phyloP scores from a whole-genome alignment of 495 filamentous ascomycete genomes.

The Penicillium parvum region DNA sequence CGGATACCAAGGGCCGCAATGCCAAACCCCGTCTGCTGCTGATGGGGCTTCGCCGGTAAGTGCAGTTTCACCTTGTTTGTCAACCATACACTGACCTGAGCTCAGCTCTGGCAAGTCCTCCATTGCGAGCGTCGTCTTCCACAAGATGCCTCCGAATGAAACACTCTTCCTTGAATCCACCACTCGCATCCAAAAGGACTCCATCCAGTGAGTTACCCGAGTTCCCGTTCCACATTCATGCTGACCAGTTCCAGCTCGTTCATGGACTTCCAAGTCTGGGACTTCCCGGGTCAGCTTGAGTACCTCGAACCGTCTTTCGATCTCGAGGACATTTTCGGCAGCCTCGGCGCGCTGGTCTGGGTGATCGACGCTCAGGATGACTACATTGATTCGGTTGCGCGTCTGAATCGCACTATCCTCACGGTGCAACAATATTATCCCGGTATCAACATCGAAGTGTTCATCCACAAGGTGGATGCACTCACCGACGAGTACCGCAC shows the following conservation, averaged over 20 bases:
- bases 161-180: slow-evolving; percentile 94
- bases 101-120: slow-evolving; percentile 93
- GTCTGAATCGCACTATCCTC: slow-evolving; percentile 82
- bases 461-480: slow-evolving; percentile 97
- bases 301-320: slow-evolving; percentile 83
- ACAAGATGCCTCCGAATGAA: slow-evolving; percentile 92
- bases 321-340: slow-evolving; percentile 86
- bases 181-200: slow-evolving; percentile 84
- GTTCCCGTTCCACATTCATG: background rate
- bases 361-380: slow-evolving; percentile 98
- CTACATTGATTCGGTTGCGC: slow-evolving; percentile 81
- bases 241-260: slow-evolving; percentile 63
- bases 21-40: slow-evolving; percentile 82
- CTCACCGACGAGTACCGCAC: slow-evolving; percentile 90
- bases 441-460: slow-evolving; percentile 91
- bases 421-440: slow-evolving; percentile 83
- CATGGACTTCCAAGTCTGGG: slow-evolving; percentile 98
- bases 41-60: slow-evolving; percentile 92
- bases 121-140: slow-evolving; percentile 95
- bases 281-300: slow-evolving; percentile 91
- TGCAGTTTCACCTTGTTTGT: background rate
- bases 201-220: slow-evolving; percentile 62
- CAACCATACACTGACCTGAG: slow-evolving; percentile 1
- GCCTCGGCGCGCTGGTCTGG: slow-evolving; percentile 93
- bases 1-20: slow-evolving; percentile 37